Evolutionary conservation across 352 stramenopile genomes (phyloP).

Genomic region (Globisporangium middletonii): DNA sequence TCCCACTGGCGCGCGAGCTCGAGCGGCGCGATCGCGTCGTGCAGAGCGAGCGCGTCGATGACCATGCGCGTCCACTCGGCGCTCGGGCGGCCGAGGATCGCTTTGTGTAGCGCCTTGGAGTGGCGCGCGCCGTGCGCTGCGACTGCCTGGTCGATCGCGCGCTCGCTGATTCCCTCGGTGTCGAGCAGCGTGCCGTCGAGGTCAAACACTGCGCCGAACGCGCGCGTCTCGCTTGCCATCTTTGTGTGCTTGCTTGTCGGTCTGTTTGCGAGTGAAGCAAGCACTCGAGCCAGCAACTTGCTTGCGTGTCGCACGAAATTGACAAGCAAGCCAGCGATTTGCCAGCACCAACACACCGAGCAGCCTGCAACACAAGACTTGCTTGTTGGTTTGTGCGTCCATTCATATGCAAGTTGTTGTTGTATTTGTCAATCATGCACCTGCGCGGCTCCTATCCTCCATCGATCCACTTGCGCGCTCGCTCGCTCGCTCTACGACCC

Average conservation of each 20-base stretch:
- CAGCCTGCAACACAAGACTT: neutral
- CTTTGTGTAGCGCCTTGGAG: conserved; percentile 62
- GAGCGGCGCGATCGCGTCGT: conserved; percentile 35
- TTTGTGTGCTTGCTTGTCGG: neutral
- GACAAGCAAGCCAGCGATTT: neutral
- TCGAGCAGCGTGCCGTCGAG: conserved; percentile 81
- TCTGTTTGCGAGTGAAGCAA: neutral
- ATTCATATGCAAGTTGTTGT: neutral
- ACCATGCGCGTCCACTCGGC: conserved; percentile 72
- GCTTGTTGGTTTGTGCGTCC: neutral
- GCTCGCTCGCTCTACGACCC: neutral
- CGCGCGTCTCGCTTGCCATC: conserved; percentile 17
- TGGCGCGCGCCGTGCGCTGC: conserved; percentile 53
- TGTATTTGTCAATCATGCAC: too few species aligned
- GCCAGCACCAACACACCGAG: neutral
- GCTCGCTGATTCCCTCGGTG: conserved; percentile 66
- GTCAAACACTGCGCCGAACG: conserved; percentile 64
- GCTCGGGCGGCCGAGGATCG: conserved; percentile 60
- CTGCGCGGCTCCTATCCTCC: too few species aligned
- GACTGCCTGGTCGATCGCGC: conserved; percentile 49
- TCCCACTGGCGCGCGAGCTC: conserved; percentile 66
- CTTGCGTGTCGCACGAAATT: neutral
- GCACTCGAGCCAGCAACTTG: too few species aligned
- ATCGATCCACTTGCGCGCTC: neutral
- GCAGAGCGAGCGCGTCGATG: conserved; percentile 38